Evolutionary conservation across 208 protist genomes (phyloP).

Genomic region (Porcisia hertigi): DNA sequence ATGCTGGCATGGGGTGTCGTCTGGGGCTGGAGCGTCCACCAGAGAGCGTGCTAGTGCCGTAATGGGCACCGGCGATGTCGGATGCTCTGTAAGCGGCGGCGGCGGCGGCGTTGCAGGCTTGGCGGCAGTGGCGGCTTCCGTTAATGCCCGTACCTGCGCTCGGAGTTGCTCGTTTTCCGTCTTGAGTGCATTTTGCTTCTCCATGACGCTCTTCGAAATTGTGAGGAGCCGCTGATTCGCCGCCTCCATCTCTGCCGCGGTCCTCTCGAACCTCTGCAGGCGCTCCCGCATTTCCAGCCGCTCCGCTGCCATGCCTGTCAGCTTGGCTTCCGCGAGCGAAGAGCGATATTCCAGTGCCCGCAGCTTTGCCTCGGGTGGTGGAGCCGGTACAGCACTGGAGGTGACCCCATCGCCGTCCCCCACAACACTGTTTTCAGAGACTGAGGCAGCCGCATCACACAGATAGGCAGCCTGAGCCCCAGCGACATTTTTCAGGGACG

Average conservation of each 20-base stretch:
- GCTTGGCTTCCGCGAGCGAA: slow-evolving; percentile 25
- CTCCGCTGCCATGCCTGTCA: slow-evolving; percentile 26
- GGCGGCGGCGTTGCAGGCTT: neutral
- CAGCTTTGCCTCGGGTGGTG: slow-evolving; percentile 16
- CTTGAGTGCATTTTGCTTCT: slow-evolving; percentile 34
- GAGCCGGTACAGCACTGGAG: slow-evolving; percentile 2
- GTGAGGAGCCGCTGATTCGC: slow-evolving; percentile 41
- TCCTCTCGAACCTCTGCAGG: slow-evolving; percentile 24
- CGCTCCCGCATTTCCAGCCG: slow-evolving; percentile 27
- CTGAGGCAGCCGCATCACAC: slow-evolving; percentile 8
- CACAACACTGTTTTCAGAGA: neutral
- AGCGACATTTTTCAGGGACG: slow-evolving; percentile 1
- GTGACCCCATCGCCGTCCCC: neutral
- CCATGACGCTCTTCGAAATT: slow-evolving; percentile 42
- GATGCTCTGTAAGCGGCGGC: neutral
- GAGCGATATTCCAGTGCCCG: slow-evolving; percentile 10
- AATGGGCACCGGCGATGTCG: neutral
- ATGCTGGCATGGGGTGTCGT: neutral
- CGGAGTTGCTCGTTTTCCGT: slow-evolving; percentile 30
- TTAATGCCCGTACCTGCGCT: slow-evolving; percentile 21
- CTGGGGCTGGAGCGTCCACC: neutral
- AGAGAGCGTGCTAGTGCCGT: neutral
- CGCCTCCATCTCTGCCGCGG: slow-evolving; percentile 19
- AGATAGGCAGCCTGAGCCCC: slow-evolving; percentile 11
- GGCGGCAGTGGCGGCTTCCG: too few relatives aligned